phyloP scores from a whole-genome alignment of 1,139 yeast species.

The Eremothecium cymbalariae region DNA sequence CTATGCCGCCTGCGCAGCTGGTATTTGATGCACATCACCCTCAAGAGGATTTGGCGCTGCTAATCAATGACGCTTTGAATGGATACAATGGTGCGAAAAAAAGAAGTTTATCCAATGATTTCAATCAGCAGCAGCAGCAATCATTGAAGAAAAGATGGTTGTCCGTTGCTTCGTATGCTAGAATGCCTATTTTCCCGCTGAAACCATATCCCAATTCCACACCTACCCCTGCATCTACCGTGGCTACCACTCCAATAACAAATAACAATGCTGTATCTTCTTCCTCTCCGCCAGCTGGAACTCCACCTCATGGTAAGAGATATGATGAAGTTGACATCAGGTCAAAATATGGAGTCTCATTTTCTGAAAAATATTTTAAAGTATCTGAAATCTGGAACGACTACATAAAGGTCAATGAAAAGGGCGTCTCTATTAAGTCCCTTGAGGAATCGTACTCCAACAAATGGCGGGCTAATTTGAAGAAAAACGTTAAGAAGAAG shows the following conservation, averaged over 20 bases:
- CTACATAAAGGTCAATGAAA: slow-evolving; percentile 10
- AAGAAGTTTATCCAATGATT: slow-evolving; percentile 9
- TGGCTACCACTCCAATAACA: too few species aligned
- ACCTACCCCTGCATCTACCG: too few species aligned
- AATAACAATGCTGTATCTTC: slow-evolving; percentile 1
- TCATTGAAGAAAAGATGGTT: too few species aligned
- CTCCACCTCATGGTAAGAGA: too few species aligned
- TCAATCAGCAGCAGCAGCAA: neutral
- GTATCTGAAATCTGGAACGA: slow-evolving; percentile 14
- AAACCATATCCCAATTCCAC: too few species aligned
- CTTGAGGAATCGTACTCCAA: slow-evolving; percentile 11
- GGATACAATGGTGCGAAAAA: slow-evolving; percentile 5
- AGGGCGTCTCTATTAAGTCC: slow-evolving; percentile 11
- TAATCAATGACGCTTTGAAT: slow-evolving; percentile 9
- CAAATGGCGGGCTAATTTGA: slow-evolving; percentile 13
- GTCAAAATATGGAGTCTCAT: slow-evolving; percentile 11
- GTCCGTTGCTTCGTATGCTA: neutral
- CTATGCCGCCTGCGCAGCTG: neutral
- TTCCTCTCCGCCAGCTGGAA: too few species aligned
- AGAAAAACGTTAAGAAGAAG: slow-evolving; percentile 14
- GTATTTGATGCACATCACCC: neutral
- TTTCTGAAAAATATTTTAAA: slow-evolving; percentile 11
- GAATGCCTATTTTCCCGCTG: neutral
- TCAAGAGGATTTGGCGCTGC: slow-evolving; percentile 8
- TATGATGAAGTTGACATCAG: slow-evolving; percentile 11